Evolutionary conservation across 2,329 filamentous ascomycete species (phyloP), one percentile per base, ranked within the genome.

Genomic region (Nigrograna mackinnonii): DNA sequence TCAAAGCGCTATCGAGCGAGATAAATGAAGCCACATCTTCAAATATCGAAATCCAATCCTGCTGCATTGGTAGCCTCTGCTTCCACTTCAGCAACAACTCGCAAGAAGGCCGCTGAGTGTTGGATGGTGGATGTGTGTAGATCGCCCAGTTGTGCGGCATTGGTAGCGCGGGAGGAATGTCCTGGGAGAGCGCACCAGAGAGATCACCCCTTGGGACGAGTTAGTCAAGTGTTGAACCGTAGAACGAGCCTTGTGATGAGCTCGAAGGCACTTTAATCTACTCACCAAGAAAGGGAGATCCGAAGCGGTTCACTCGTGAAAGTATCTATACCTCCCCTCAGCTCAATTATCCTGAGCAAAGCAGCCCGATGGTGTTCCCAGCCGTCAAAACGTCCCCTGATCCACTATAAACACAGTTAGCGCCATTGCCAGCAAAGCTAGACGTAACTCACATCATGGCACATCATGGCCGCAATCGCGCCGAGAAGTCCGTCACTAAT

Each of bases 51-150:
- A 65, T 50, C 57, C 43, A 46, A 21, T 44, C 34, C 34, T 21
- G 34, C 17, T 44, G 37, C 43, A 49, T 55, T 1, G 57, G 58
- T 13, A 64, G 30, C n/a, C 54, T 50, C 11, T 79, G 79, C 79
- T 84, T 80, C 76, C 69, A 79, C 49, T 73, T 67, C 66, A 79
- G 76, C 70, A 74, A 83, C 70, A 83, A 71, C 63, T 71, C 74
- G 60, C 61, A 61, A 54, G 54, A 58, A 61, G 78, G 76, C 66
- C 74, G 73, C 70, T 80, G 79, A 77, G 82, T 79, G 78, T 74
- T 77, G 76, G 80, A 73, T 73, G 75, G 72, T 68, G 77, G 71
- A 74, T 70, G 64, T 39, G 55, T 55, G 24, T 58, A 41, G 6
- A 22, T 17, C 21, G 39, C 35, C 62, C 61, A 66, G 38, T 44